Evolutionary conservation across 768 basidiomycete species (phyloP), one percentile per base, ranked within the genome.

Genomic region (Cyclocybe aegerita): DNA sequence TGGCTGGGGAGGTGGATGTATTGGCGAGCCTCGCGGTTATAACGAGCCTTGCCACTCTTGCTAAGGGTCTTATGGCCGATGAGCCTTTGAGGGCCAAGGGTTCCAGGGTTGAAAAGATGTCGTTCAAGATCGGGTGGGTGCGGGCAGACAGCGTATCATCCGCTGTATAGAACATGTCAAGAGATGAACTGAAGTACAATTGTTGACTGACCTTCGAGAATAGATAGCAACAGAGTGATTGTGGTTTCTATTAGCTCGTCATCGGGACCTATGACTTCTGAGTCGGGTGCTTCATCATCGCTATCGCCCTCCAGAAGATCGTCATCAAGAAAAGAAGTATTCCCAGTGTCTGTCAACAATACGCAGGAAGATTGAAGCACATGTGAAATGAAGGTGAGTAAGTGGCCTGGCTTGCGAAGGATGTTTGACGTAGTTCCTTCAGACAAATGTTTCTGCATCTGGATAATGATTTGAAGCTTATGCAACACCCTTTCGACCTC

Each of bases 341-440:
- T 72, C 34, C 69, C 67, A 10, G 31, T 36, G 14, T 44, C 48
- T 30, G 49, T 50, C 77, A 62, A 52, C 54, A 50, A 49, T 56
- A 60, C 48, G 15, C 50, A 39, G 34, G 59, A 50, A 4, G 81
- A 69, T 42, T 84, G 81, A 4, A 97, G 70, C 1, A 88, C 87
- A 51, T 91, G 83, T 48, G 86, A 87, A 17, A 98, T 76, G 62
- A 97, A 97, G 2, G 79, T 73, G n/a, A 98, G 65, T 8, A 95
- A 77, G 49, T 94, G 83, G 8, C 77, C 77, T 0, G 90, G 88
- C 51, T 86, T 80, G 36, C 66, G 68, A 12, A 82, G 62, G 30
- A 94, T 80, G 52, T 77, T 83, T 3, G 78, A 75, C 0, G 81
- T 73, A 11, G 78, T 74, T 15, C 78, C 76, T 37, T 76, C 71